Conservation (phyloP, 345 rosid species). For the Dipteronia dyeriana region DNA sequence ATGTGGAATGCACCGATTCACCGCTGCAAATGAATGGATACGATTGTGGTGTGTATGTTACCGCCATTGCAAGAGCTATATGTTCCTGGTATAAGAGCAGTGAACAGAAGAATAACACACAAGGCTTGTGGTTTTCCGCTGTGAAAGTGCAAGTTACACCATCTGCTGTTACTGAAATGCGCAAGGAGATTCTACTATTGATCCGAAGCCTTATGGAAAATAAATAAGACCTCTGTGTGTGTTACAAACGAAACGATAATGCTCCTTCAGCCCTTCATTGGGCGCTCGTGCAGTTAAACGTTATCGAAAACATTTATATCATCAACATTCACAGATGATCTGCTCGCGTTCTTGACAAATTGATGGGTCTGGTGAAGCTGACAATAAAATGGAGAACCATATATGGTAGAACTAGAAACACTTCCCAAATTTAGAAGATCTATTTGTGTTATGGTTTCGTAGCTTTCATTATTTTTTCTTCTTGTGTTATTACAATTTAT, state of each 20-base stretch:
- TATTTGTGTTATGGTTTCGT: neutral
- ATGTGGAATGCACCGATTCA: constrained; percentile 45
- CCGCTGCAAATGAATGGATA: constrained; percentile 71
- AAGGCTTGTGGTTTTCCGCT: constrained; percentile 57
- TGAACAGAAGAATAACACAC: constrained; percentile 31
- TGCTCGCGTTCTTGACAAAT: neutral
- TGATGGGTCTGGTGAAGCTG: neutral
- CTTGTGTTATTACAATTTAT: no score
- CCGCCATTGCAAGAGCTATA: constrained; percentile 56
- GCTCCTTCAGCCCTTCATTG: no score
- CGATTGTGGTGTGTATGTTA: constrained; percentile 74
- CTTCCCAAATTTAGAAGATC: neutral
- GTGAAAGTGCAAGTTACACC: constrained; percentile 66
- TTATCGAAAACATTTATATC: neutral
- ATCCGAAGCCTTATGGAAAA: constrained; percentile 49
- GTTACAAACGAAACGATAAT: no score
- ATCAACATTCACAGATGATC: neutral
- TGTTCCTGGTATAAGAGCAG: constrained; percentile 51
- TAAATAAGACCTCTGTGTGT: constrained; percentile 16
- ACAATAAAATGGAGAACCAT: neutral
- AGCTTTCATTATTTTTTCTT: neutral
- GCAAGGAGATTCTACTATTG: constrained; percentile 55
- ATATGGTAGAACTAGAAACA: neutral
- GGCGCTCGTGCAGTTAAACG: neutral
- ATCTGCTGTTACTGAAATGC: constrained; percentile 43